phyloP scores from a whole-genome alignment of 1,284 basidiomycete species.

The Ceratobasidium sp. region DNA sequence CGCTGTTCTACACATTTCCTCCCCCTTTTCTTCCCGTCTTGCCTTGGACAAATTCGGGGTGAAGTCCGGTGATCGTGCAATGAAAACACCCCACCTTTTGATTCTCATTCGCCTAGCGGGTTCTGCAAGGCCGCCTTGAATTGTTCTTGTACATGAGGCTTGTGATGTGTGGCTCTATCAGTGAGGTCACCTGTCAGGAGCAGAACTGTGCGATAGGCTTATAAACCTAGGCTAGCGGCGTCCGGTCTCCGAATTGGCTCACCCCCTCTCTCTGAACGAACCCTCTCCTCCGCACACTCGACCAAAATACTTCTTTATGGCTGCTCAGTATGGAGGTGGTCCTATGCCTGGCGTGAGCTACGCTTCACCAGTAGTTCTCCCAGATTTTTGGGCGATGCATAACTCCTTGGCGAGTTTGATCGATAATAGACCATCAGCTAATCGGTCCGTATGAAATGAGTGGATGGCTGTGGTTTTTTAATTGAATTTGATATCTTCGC shows the following conservation, averaged over 20 bases:
- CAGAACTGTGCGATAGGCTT: background rate
- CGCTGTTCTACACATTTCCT: too few relatives aligned
- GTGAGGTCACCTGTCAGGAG: background rate
- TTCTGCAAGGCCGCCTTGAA: background rate
- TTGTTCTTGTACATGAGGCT: background rate
- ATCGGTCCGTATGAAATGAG: background rate
- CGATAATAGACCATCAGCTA: background rate
- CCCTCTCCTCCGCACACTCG: too few relatives aligned
- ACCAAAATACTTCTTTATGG: background rate
- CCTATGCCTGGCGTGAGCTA: background rate
- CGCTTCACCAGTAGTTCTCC: background rate
- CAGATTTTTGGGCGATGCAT: background rate
- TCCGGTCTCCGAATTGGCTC: too few relatives aligned
- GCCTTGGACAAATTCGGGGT: too few relatives aligned
- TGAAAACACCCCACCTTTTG: too few relatives aligned
- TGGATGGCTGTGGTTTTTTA: too few relatives aligned
- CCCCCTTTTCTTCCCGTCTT: too few relatives aligned
- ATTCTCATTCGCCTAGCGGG: background rate
- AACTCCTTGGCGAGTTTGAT: background rate
- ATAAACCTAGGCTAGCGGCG: too few relatives aligned
- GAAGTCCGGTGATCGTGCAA: too few relatives aligned
- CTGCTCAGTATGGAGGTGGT: background rate
- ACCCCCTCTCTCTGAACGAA: too few relatives aligned
- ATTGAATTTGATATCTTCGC: background rate
- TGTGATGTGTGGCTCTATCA: background rate